Conservation (phyloP, 352 stramenopile species). For the Elongisporangium anandrum region DNA sequence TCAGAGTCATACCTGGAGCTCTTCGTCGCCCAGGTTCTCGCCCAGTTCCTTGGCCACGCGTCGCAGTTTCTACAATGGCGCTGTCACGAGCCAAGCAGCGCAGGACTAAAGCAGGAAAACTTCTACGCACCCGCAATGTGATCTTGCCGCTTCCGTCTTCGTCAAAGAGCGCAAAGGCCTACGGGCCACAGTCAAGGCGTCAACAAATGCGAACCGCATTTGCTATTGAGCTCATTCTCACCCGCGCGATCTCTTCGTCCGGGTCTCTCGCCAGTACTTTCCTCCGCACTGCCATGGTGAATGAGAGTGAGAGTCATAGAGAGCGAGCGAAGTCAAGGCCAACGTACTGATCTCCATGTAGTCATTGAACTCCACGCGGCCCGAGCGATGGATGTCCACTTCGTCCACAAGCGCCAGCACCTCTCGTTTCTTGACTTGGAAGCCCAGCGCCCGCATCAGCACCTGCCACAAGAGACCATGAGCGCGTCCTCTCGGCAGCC, state of each 20-base stretch:
- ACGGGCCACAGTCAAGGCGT: slow-evolving; percentile 2
- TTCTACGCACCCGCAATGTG: slow-evolving; percentile 54
- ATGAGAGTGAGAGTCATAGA: not conserved
- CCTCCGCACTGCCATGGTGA: slow-evolving; percentile 63
- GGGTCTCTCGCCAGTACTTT: slow-evolving; percentile 85
- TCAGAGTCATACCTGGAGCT: slow-evolving; percentile 79
- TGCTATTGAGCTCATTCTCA: slow-evolving; percentile 16
- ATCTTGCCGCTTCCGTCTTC: slow-evolving; percentile 89
- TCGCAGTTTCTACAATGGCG: slow-evolving; percentile 80
- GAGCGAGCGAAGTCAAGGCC: not conserved
- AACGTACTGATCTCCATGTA: slow-evolving; percentile 89
- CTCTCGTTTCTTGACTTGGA: slow-evolving; percentile 88
- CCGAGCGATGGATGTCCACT: slow-evolving; percentile 81
- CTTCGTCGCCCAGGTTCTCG: slow-evolving; percentile 90
- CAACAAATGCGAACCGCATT: not conserved
- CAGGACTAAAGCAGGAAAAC: not conserved
- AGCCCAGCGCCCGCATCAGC: slow-evolving; percentile 91
- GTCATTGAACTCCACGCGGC: slow-evolving; percentile 85
- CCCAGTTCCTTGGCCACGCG: slow-evolving; percentile 90
- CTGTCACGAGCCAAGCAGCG: slow-evolving; percentile 2
- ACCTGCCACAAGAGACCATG: slow-evolving; percentile 18
- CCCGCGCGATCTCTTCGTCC: slow-evolving; percentile 90
- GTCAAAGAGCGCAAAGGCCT: slow-evolving; percentile 94
- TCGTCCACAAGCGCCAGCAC: slow-evolving; percentile 88
- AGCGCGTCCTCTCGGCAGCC: not conserved